Percentiles rank a stretch among this genome's conserved stretches.
Evolutionary conservation across 148 eudicot genomes (phyloP).

Genomic region (Heliosperma pusillum): DNA sequence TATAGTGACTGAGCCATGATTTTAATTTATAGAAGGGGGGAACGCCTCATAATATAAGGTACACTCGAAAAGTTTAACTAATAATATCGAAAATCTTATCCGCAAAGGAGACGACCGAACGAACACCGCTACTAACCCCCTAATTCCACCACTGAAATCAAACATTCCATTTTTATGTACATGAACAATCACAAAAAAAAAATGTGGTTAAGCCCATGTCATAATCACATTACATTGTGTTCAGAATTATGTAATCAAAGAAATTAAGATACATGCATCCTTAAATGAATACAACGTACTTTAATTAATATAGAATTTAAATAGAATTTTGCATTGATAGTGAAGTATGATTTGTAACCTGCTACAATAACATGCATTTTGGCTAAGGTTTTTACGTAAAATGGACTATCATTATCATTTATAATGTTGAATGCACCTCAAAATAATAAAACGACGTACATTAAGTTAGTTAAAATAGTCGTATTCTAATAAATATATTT

Average conservation of each 20-base stretch:
- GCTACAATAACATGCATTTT: conserved; percentile 11
- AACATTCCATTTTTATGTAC: too few relatives aligned
- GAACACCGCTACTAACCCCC: too few relatives aligned
- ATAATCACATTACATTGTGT: neutral
- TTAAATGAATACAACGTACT: conserved; percentile 21
- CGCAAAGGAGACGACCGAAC: too few relatives aligned
- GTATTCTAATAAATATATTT: neutral
- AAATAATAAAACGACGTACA: conserved; percentile 4
- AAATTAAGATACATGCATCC: conserved; percentile 6
- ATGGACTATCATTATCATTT: neutral
- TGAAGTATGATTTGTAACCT: conserved; percentile 13
- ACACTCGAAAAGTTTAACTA: too few relatives aligned
- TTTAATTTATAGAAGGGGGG: too few relatives aligned
- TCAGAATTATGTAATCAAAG: neutral
- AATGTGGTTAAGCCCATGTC: neutral
- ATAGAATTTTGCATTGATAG: neutral
- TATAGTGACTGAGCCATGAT: too few relatives aligned
- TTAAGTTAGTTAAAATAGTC: neutral
- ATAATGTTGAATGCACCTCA: neutral
- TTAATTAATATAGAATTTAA: neutral
- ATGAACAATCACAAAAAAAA: neutral
- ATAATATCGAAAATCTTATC: too few relatives aligned
- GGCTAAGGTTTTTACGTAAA: neutral
- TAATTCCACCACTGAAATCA: too few relatives aligned
- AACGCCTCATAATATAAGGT: too few relatives aligned